Percentiles rank a stretch among this genome's conserved stretches.
Conservation (phyloP, 2,329 filamentous ascomycete genomes). For the Stachybotrys echinatus region DNA sequence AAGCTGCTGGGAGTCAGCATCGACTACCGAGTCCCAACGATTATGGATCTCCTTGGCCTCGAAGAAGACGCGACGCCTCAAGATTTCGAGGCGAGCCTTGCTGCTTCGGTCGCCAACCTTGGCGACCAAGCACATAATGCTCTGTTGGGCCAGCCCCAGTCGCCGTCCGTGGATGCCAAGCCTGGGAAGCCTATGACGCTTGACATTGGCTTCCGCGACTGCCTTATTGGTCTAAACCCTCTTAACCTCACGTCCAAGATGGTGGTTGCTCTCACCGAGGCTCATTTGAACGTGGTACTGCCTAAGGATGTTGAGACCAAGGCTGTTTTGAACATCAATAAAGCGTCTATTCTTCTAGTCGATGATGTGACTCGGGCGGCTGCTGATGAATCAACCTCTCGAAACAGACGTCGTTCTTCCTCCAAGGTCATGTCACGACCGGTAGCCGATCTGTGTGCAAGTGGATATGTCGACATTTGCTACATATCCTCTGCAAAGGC, state of each 20-base stretch:
- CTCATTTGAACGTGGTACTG: conserved; percentile 63
- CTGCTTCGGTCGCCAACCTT: conserved; percentile 73
- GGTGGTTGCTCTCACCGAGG: conserved; percentile 72
- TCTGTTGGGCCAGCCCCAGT: conserved; percentile 24
- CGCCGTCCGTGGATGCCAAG: conserved; percentile 19
- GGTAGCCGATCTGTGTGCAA: conserved; percentile 51
- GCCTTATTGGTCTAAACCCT: conserved; percentile 79
- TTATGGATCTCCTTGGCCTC: conserved; percentile 74
- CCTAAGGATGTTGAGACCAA: conserved; percentile 61
- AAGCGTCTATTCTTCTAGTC: conserved; percentile 76
- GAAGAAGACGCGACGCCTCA: conserved; percentile 62
- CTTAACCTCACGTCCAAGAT: conserved; percentile 70
- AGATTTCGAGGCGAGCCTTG: conserved; percentile 70
- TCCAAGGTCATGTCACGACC: conserved; percentile 39
- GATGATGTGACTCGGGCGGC: conserved; percentile 57
- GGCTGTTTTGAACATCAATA: conserved; percentile 64
- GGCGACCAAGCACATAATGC: conserved; percentile 57
- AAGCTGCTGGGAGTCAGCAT: conserved; percentile 77
- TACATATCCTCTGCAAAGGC: conserved; percentile 79
- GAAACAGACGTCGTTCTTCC: conserved; percentile 16
- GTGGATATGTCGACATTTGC: conserved; percentile 81
- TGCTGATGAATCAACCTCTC: conserved; percentile 6
- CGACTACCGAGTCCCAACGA: conserved; percentile 83
- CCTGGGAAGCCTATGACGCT: conserved; percentile 56
- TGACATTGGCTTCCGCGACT: conserved; percentile 75